A percentile compares a stretch with the other conserved stretches of the same genome.
These are phyloP conservation scores for Annona cherimola DNA, from an alignment of 164 flowering plant species.

Conservation along the genomic window DNA sequence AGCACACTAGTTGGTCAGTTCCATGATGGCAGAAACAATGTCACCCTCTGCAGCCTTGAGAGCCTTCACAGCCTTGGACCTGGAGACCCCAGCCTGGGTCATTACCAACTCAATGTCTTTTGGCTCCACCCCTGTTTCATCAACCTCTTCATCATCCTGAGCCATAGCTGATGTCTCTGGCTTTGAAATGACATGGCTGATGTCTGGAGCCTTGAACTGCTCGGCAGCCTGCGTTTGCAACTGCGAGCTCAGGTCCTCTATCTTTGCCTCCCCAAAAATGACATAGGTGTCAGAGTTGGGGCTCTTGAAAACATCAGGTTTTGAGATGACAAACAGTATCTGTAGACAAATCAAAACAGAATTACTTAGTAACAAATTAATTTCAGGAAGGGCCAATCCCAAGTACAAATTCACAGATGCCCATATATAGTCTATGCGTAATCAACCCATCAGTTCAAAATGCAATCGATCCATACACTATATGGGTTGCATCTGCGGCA, in stretches of 20 bases:
- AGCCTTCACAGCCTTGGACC: conserved; percentile 79
- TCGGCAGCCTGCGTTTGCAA: conserved; percentile 92
- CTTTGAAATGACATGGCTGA: conserved; percentile 46
- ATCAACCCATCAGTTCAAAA: too few relatives aligned
- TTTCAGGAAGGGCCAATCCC: too few relatives aligned
- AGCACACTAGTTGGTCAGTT: conserved; percentile 54
- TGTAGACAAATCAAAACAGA: conserved; percentile 16
- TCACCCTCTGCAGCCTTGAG: conserved; percentile 68
- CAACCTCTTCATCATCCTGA: conserved; percentile 65
- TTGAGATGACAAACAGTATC: conserved; percentile 81
- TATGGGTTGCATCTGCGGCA: not conserved
- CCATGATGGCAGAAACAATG: conserved; percentile 93
- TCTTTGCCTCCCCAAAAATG: conserved; percentile 89
- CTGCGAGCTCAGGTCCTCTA: conserved; percentile 91
- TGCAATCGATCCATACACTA: too few relatives aligned
- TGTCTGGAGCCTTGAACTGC: conserved; percentile 77
- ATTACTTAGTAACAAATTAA: not conserved
- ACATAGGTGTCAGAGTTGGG: conserved; percentile 84
- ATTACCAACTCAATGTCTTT: conserved; percentile 82
- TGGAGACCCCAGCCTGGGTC: conserved; percentile 89
- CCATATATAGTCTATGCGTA: too few relatives aligned
- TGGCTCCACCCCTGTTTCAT: conserved; percentile 76
- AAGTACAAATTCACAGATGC: too few relatives aligned
- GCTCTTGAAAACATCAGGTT: conserved; percentile 93
- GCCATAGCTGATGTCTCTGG: conserved; percentile 43